Evolutionary conservation across 257 asterid species (phyloP).

Genomic region (Solanum chiquidenum): DNA sequence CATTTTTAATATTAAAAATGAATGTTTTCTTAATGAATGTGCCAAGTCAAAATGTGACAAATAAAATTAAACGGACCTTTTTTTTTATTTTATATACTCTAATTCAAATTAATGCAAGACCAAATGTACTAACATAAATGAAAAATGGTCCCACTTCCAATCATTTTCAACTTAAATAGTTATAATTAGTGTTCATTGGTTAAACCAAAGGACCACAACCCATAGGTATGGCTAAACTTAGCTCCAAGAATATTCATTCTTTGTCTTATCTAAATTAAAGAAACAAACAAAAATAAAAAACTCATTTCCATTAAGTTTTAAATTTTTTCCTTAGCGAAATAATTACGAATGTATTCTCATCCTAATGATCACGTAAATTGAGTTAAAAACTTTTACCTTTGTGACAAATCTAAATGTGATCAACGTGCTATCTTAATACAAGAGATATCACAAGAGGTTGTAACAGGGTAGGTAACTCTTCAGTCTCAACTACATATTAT

Average conservation of each 20-base stretch:
- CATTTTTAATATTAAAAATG: too few species aligned
- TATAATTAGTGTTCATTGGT: background rate
- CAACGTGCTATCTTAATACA: background rate
- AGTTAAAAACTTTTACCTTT: background rate
- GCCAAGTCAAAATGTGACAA: too few species aligned
- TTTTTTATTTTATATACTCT: background rate
- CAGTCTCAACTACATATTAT: background rate
- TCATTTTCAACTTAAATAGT: background rate
- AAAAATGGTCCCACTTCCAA: background rate
- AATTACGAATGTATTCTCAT: background rate
- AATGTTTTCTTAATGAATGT: too few species aligned
- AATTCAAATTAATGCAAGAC: background rate
- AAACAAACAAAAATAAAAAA: background rate
- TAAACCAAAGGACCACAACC: background rate
- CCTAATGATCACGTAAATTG: background rate
- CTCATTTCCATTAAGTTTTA: background rate
- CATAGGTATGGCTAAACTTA: background rate
- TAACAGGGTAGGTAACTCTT: background rate
- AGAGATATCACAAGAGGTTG: background rate
- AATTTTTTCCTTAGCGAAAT: background rate
- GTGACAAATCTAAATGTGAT: background rate
- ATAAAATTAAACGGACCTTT: too few species aligned
- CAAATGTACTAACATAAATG: background rate
- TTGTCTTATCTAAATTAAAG: background rate
- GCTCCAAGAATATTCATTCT: background rate